These are phyloP conservation scores for Apiosordaria backusii DNA, from an alignment of 495 filamentous ascomycete genomes.

Conservation along the genomic window DNA sequence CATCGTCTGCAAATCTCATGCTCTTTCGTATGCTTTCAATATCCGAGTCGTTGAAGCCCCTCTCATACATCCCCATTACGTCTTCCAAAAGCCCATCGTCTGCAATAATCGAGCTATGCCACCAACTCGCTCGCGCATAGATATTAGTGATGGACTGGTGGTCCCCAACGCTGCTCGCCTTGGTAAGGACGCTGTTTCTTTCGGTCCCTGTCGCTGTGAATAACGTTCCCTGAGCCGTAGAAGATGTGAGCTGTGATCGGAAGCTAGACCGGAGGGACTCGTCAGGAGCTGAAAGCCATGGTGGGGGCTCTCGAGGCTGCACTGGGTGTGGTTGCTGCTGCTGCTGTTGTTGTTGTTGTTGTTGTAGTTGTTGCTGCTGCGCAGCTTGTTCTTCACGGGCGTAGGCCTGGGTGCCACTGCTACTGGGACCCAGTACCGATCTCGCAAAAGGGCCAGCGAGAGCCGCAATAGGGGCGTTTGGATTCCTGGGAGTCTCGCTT, in stretches of 20 bases:
- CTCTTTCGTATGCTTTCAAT: conserved; percentile 36
- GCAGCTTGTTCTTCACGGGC: background rate
- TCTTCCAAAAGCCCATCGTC: conserved; percentile 82
- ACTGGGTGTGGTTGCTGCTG: background rate
- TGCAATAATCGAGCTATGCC: conserved; percentile 47
- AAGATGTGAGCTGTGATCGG: conserved; percentile 63
- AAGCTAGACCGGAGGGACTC: conserved; percentile 63
- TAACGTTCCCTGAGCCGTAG: conserved; percentile 63
- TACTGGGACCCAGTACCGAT: conserved; percentile 14
- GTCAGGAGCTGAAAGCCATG: conserved; percentile 44
- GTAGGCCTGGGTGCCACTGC: conserved; percentile 19
- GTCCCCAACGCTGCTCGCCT: conserved; percentile 66
- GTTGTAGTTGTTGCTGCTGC: background rate
- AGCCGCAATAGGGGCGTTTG: conserved; percentile 23
- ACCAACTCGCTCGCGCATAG: conserved; percentile 46
- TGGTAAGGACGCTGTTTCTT: conserved; percentile 76
- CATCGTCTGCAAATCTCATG: conserved; percentile 31
- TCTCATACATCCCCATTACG: conserved; percentile 88
- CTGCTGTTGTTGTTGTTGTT: conserved; percentile 11
- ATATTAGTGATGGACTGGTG: conserved; percentile 47
- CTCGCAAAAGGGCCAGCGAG: conserved; percentile 14
- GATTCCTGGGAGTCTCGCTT: conserved; percentile 23
- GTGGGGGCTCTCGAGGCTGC: conserved; percentile 37
- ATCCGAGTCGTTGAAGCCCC: conserved; percentile 67
- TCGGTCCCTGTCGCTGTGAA: conserved; percentile 78